Evolutionary conservation across 2,329 filamentous ascomycete genomes (phyloP).

Genomic region (Sporothrix brunneoviolacea): DNA sequence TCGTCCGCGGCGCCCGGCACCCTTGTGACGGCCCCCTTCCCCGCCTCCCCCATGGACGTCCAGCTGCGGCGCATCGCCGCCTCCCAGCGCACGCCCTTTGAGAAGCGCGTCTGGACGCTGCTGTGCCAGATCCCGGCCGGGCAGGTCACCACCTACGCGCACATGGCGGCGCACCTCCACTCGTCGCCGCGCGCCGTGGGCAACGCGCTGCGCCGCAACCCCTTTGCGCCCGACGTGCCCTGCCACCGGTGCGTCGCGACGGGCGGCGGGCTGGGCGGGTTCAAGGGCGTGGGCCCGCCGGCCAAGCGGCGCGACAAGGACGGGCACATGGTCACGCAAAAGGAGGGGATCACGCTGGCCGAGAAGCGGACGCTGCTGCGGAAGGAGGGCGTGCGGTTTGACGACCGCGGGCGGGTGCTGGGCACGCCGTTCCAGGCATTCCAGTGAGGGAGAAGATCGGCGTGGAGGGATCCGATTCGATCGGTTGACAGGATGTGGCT

Average conservation of each 20-base stretch:
- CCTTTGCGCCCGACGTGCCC: slow-evolving; percentile 74
- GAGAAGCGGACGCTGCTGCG: slow-evolving; percentile 58
- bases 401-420: slow-evolving; percentile 51
- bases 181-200: slow-evolving; percentile 73
- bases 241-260: slow-evolving; percentile 76
- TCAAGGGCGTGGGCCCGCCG: slow-evolving; percentile 60
- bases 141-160: slow-evolving; percentile 69
- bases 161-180: slow-evolving; percentile 58
- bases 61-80: slow-evolving; percentile 40
- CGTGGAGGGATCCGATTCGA: too few species aligned
- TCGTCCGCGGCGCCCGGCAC: neutral
- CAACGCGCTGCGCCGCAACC: slow-evolving; percentile 69
- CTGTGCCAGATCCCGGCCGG: slow-evolving; percentile 73
- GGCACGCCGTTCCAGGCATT: slow-evolving; percentile 48
- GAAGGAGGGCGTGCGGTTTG: slow-evolving; percentile 59
- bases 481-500: too few species aligned
- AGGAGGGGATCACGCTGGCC: slow-evolving; percentile 57
- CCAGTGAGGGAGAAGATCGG: too few species aligned
- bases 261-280: slow-evolving; percentile 63
- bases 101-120: slow-evolving; percentile 61
- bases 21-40: neutral
- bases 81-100: slow-evolving; percentile 44
- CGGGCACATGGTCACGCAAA: slow-evolving; percentile 26
- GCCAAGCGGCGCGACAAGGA: slow-evolving; percentile 45
- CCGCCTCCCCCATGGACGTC: slow-evolving; percentile 25